Base-by-base conservation (phyloP, 176 grass and related monocot species). In the Oryza brachyantha region DNA sequence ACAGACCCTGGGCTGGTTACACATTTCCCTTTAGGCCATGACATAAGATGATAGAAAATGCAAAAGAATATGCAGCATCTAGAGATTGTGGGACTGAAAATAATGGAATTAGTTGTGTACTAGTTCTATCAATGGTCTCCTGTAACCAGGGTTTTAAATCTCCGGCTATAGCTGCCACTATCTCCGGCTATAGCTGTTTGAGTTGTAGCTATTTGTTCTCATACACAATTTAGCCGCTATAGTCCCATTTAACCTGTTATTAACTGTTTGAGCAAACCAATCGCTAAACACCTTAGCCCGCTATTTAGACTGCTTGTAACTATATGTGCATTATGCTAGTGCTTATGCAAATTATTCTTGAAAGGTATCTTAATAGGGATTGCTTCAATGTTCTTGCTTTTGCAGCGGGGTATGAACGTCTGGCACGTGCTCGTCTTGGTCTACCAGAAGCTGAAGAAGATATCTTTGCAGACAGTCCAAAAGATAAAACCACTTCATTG, bases 341-440 rank as follows among this genome's bases (percentile, higher is more conserved):
- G 3, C 22, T 73, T 36, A 8, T 65, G n/a, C 38, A 26, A 72
- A 61, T 57, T 67, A 65, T 75, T 61, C 64, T 29, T 41, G 17
- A 29, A 46, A 62, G 75, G 43, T 54, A 29, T 69, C 32, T 75
- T 25, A 31, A 14, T 26, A 31, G 42, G 27, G 72, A 57, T 35
- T 59, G 10, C 68, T 35, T 68, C 14, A 8, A 29, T 61, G 27
- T 41, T 32, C 80, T 41, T 34, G 73, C 60, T 46, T 77, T 61
- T 84, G 61, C 87, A 98, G 95, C 90, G 71, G 95, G 95, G 68
- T 99, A 95, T 84, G 92, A 99, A 74, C 85, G 78, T 19, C 82
- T 99, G 72, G 88, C 75, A 12, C 69, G 78, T 87, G 90, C 85
- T 89, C 78, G 84, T 62, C 83, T 81, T 72, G 85, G 92, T 58